Base-by-base conservation (phyloP, 805 yeast species). In the Torulaspora microellipsoides region DNA sequence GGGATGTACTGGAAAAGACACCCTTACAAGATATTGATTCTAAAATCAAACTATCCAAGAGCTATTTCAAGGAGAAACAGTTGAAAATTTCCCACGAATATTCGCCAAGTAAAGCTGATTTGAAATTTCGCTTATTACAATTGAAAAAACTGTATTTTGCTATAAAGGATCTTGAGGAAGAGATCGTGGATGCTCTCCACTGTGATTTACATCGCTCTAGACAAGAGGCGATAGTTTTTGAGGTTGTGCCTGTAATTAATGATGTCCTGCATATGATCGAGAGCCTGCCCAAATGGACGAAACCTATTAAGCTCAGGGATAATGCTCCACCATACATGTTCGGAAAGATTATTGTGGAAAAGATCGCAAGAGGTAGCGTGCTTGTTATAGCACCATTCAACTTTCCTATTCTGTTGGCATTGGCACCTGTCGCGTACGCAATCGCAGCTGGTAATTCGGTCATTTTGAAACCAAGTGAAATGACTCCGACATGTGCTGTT, bases 401-500 rank as follows among this genome's bases (percentile, higher is more conserved):
- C 50, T 55, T 64, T 35, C 78, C 98, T 1, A 61, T 85, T 34
- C 47, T 75, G 23, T 67, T 91, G 46, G 56, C 85, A 0, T 46
- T 88, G 9, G 69, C 75, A 27, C 88, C 96, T 0, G 58, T 89
- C 17, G 72, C 80, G 31, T 86, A 87, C 15, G 96, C 96, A 2
- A 67, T 91, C 51, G 87, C 95, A 1, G 85, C 83, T 15, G 97
- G 97, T 10, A 89, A 90, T 62, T 71, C 81, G 12, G 91, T 85
- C 23, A 78, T 85, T 15, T 67, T 82, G 53, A 88, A 88, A 61
- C 89, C 86, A 13, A 74, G 83, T 47, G 97, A 91, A 62, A 59
- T 73, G 43, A 77, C 83, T 2, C 91, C 93, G 0, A 65, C 74
- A 49, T 76, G 82, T 37, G 69, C 88, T 3, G 54, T 58, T 15